These are phyloP conservation scores for Schizochytrium sp. DNA, from an alignment of 108 stramenopile species.

Conservation along the genomic window DNA sequence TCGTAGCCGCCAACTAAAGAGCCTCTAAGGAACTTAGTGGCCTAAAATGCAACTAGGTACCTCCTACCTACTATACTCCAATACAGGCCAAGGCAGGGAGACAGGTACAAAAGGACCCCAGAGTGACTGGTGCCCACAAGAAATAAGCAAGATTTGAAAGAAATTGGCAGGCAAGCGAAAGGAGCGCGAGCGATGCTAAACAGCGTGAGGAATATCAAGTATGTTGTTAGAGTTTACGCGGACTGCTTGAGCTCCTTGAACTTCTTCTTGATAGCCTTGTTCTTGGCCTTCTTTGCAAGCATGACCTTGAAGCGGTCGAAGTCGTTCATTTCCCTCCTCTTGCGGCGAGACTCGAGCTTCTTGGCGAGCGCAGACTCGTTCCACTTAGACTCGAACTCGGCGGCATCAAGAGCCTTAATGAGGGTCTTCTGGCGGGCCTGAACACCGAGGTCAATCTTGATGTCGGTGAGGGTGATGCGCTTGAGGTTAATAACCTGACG, in stretches of 20 bases:
- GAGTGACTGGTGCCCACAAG: too few relatives aligned
- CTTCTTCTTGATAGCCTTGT: conserved; percentile 87
- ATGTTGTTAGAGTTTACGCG: neutral
- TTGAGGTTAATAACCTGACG: conserved; percentile 95
- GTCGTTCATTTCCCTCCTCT: conserved; percentile 85
- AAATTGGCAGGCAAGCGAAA: too few relatives aligned
- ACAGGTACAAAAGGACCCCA: too few relatives aligned
- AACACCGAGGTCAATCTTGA: conserved; percentile 88
- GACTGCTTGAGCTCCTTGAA: conserved; percentile 80
- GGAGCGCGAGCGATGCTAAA: too few relatives aligned
- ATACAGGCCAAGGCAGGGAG: too few relatives aligned
- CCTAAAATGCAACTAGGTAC: too few relatives aligned
- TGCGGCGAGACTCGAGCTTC: conserved; percentile 89
- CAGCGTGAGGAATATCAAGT: too few relatives aligned
- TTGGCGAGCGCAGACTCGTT: conserved; percentile 91
- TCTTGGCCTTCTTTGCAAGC: conserved; percentile 94
- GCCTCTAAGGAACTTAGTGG: too few relatives aligned
- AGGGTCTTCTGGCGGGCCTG: conserved; percentile 90
- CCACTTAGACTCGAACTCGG: conserved; percentile 89
- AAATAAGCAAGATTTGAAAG: too few relatives aligned
- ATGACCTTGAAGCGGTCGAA: conserved; percentile 99
- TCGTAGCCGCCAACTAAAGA: too few relatives aligned
- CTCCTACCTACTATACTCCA: too few relatives aligned
- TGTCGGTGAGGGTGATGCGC: conserved; percentile 92
- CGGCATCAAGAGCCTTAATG: conserved; percentile 87